These are phyloP conservation scores for Theobroma grandiflorum DNA, from an alignment of 441 rosid genomes.

Conservation along the genomic window DNA sequence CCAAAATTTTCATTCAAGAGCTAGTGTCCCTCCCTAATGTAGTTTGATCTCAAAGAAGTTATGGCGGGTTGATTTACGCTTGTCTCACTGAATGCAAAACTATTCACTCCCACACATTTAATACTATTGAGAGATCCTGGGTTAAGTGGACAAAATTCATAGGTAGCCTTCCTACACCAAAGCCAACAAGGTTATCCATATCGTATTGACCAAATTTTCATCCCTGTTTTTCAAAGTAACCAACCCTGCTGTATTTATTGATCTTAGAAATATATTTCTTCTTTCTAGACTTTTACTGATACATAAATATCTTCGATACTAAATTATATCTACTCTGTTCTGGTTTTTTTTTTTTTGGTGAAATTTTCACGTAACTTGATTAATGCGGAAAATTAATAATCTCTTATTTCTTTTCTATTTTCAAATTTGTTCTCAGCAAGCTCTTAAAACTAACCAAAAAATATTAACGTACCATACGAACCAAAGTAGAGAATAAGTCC, in stretches of 20 bases:
- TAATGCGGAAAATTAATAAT: neutral
- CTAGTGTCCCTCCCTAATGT: neutral
- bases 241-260: neutral
- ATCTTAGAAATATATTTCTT: constrained; percentile 1
- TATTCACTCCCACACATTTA: neutral
- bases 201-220: neutral
- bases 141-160: neutral
- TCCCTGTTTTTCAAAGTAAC: neutral
- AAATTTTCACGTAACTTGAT: neutral
- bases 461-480: neutral
- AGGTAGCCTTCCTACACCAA: neutral
- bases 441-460: neutral
- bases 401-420: neutral
- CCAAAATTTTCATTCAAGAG: no score
- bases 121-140: neutral
- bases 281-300: neutral
- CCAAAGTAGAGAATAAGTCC: neutral
- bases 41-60: neutral
- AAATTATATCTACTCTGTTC: neutral
- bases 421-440: neutral
- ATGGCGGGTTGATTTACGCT: neutral
- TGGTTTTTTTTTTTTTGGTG: neutral
- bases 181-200: constrained; percentile 4
- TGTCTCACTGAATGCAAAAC: neutral
- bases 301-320: neutral